Conservation (phyloP, 495 filamentous ascomycete species). For the Podospora pseudocomata region DNA sequence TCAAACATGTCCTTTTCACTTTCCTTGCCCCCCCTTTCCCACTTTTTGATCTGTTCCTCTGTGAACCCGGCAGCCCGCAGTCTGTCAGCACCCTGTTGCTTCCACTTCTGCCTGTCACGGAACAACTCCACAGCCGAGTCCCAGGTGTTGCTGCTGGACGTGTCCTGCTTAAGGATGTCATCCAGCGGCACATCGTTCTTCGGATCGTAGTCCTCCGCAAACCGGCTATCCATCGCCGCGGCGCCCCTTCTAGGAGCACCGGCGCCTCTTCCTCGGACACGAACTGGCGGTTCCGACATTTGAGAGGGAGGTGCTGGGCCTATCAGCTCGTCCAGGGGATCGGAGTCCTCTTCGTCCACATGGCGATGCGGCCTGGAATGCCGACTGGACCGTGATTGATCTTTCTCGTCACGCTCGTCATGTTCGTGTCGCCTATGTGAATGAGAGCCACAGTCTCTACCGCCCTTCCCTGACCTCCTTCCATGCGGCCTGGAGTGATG, state of each 20-base stretch:
- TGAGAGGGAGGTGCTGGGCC: slow-evolving; percentile 66
- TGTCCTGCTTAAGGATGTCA: slow-evolving; percentile 9
- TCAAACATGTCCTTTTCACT: slow-evolving; percentile 56
- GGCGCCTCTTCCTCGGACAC: slow-evolving; percentile 73
- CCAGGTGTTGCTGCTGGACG: slow-evolving; percentile 61
- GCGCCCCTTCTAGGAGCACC: slow-evolving; percentile 29
- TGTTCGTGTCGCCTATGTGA: background rate
- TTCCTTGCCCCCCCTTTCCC: slow-evolving; percentile 68
- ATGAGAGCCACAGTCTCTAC: background rate
- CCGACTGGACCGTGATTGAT: background rate
- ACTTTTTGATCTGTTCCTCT: slow-evolving; percentile 70
- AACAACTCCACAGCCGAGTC: slow-evolving; percentile 75
- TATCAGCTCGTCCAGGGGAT: slow-evolving; percentile 74
- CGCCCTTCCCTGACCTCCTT: slow-evolving; percentile 18
- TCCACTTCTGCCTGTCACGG: slow-evolving; percentile 80
- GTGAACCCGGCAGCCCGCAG: slow-evolving; percentile 75
- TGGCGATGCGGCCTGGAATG: background rate
- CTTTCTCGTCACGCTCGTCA: slow-evolving; percentile 3
- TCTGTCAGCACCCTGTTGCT: slow-evolving; percentile 70
- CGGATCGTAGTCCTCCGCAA: slow-evolving; percentile 75
- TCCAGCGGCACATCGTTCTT: slow-evolving; percentile 62
- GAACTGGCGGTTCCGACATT: slow-evolving; percentile 40
- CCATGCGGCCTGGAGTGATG: slow-evolving; percentile 8
- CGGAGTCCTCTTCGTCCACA: slow-evolving; percentile 54
- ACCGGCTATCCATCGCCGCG: slow-evolving; percentile 79